These are phyloP conservation scores for Candida buenavistaensis DNA, from an alignment of 1,139 yeast species.

Conservation along the genomic window DNA sequence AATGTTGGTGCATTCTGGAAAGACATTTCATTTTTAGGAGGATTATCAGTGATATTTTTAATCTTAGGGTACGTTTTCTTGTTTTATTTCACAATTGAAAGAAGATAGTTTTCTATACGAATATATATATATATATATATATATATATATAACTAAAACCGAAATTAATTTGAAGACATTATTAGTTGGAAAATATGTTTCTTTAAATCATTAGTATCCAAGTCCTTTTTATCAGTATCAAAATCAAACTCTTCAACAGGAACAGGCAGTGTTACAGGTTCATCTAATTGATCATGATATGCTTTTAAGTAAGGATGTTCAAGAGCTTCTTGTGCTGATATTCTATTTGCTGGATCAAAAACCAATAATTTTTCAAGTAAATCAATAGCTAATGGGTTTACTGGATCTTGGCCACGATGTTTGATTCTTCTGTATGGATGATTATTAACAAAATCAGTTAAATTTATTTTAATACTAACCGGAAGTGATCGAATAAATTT, in stretches of 20 bases:
- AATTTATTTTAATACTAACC: slow-evolving; percentile 10
- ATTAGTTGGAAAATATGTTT: slow-evolving; percentile 66
- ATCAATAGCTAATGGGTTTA: slow-evolving; percentile 74
- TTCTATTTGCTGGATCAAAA: slow-evolving; percentile 78
- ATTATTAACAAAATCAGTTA: slow-evolving; percentile 16
- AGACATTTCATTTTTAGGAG: slow-evolving; percentile 58
- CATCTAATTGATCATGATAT: slow-evolving; percentile 84
- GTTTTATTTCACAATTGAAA: slow-evolving; percentile 72
- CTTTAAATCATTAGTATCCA: slow-evolving; percentile 71
- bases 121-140: not conserved
- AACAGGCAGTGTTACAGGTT: slow-evolving; percentile 73
- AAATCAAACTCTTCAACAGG: slow-evolving; percentile 81
- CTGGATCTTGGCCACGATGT: slow-evolving; percentile 17
- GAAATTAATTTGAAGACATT: slow-evolving; percentile 21
- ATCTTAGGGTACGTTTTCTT: slow-evolving; percentile 73
- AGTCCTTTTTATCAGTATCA: slow-evolving; percentile 71
- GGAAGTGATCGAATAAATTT: slow-evolving; percentile 82
- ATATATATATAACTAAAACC: not conserved
- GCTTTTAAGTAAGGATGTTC: slow-evolving; percentile 76
- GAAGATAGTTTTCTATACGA: slow-evolving; percentile 38
- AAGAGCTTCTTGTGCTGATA: slow-evolving; percentile 79
- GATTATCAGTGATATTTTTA: slow-evolving; percentile 53
- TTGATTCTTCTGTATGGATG: slow-evolving; percentile 22
- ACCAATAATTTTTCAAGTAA: slow-evolving; percentile 70
- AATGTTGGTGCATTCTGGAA: slow-evolving; percentile 71